A percentile compares a stretch with the other conserved stretches of the same genome.
Conservation (phyloP, 371 early-diverging fungal species). For the Chytridiales sp. region DNA sequence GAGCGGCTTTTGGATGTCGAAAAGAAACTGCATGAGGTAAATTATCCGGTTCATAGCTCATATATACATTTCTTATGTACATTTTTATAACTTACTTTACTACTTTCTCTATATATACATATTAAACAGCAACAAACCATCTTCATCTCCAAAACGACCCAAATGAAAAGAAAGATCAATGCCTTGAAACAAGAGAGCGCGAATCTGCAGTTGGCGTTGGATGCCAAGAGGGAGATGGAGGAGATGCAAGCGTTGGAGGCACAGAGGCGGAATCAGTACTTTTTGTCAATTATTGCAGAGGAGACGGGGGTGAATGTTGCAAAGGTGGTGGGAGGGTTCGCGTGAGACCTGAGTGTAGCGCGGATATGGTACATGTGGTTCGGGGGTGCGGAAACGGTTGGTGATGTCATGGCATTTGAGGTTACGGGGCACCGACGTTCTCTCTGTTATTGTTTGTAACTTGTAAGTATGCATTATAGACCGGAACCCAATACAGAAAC, state of each 20-base stretch:
- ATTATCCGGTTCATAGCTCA: not conserved
- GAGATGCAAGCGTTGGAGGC: slow-evolving; percentile 9
- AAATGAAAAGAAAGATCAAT: slow-evolving; percentile 14
- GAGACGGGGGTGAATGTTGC: slow-evolving; percentile 8
- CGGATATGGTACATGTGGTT: too few relatives aligned
- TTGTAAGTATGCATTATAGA: too few relatives aligned
- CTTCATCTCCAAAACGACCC: slow-evolving; percentile 22
- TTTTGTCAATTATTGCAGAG: slow-evolving; percentile 22
- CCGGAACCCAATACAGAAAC: too few relatives aligned
- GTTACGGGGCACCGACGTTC: too few relatives aligned
- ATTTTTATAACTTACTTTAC: not conserved
- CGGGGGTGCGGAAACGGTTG: too few relatives aligned
- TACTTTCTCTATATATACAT: too few relatives aligned
- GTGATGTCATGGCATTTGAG: too few relatives aligned
- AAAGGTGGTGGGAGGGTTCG: not conserved
- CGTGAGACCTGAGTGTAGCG: too few relatives aligned
- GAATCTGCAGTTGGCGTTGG: slow-evolving; percentile 10
- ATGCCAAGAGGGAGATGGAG: slow-evolving; percentile 10
- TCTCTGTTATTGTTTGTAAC: too few relatives aligned
- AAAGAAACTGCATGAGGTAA: slow-evolving; percentile 10
- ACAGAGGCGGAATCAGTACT: slow-evolving; percentile 13
- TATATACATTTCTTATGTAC: not conserved
- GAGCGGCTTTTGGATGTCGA: slow-evolving; percentile 12
- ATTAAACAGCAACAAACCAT: slow-evolving; percentile 14
- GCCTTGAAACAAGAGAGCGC: slow-evolving; percentile 14